Conservation (phyloP, 208 protist genomes). For the Trypanosomatidae sp. region DNA sequence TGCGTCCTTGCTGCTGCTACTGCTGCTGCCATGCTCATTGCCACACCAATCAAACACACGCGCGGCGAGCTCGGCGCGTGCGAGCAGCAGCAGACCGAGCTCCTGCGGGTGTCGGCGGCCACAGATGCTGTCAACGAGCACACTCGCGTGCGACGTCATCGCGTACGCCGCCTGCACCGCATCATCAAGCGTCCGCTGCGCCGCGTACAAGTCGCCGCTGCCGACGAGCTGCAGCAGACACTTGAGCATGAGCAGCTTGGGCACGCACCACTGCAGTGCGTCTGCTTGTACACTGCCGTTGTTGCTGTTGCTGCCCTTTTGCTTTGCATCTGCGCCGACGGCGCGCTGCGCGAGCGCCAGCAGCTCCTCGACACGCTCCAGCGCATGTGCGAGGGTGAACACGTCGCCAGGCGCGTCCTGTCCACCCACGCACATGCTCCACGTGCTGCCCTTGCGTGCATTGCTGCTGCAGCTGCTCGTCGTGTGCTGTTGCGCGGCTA, state of each 20-base stretch:
- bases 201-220: constrained; percentile 49
- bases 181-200: constrained; percentile 24
- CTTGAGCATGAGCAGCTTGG: constrained; percentile 69
- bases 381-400: constrained; percentile 42
- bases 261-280: constrained; percentile 47
- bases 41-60: constrained; percentile 54
- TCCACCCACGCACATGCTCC: too few relatives aligned
- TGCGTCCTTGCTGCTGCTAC: too few relatives aligned
- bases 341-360: constrained; percentile 14
- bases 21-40: too few relatives aligned
- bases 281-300: neutral
- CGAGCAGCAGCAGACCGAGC: constrained; percentile 56
- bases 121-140: constrained; percentile 4
- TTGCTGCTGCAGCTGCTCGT: neutral
- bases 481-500: neutral
- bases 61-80: constrained; percentile 42
- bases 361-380: constrained; percentile 57
- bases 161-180: constrained; percentile 35
- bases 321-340: constrained; percentile 11
- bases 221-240: constrained; percentile 48
- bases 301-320: constrained; percentile 3
- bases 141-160: constrained; percentile 20
- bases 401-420: neutral
- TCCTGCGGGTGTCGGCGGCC: constrained; percentile 35
- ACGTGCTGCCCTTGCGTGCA: too few relatives aligned